Conservation (phyloP, 2,329 filamentous ascomycete genomes). For the Ceratocystis colombiana region DNA sequence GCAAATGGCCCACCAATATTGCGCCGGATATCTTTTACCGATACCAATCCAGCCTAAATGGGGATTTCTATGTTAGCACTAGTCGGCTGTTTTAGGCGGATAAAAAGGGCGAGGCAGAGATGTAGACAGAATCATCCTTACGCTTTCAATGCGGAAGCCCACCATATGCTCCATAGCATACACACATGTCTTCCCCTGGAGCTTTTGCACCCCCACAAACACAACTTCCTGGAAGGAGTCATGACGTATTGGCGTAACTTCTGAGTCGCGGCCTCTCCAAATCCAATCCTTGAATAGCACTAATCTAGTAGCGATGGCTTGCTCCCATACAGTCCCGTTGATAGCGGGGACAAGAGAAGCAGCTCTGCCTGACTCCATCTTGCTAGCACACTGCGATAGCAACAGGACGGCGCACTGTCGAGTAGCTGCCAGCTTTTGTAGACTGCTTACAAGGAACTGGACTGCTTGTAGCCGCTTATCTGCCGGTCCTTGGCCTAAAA, state of each 20-base stretch:
- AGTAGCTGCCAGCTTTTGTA: constrained; percentile 66
- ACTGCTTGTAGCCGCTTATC: constrained; percentile 43
- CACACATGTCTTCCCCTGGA: constrained; percentile 42
- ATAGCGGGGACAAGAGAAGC: constrained; percentile 67
- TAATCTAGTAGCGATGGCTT: constrained; percentile 60
- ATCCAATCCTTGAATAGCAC: constrained; percentile 72
- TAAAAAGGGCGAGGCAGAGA: not conserved
- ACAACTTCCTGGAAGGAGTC: constrained; percentile 20
- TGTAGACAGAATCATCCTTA: constrained; percentile 30
- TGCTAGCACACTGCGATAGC: constrained; percentile 72
- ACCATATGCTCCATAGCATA: constrained; percentile 38
- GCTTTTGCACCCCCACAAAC: constrained; percentile 49
- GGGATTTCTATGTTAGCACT: not conserved
- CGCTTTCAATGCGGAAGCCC: constrained; percentile 42
- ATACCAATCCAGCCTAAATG: constrained; percentile 17
- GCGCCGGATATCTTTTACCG: constrained; percentile 27
- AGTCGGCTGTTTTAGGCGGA: not conserved
- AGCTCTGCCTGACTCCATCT: constrained; percentile 55
- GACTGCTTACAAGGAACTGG: constrained; percentile 55
- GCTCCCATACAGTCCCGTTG: constrained; percentile 69
- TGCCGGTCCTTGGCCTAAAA: constrained; percentile 27
- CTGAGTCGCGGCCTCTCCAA: constrained; percentile 32
- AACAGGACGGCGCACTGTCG: constrained; percentile 64
- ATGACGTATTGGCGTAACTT: constrained; percentile 6
- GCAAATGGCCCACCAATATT: constrained; percentile 13